Evolutionary conservation across 805 yeast genomes (phyloP).

Genomic region (Geotrichum ghanense): DNA sequence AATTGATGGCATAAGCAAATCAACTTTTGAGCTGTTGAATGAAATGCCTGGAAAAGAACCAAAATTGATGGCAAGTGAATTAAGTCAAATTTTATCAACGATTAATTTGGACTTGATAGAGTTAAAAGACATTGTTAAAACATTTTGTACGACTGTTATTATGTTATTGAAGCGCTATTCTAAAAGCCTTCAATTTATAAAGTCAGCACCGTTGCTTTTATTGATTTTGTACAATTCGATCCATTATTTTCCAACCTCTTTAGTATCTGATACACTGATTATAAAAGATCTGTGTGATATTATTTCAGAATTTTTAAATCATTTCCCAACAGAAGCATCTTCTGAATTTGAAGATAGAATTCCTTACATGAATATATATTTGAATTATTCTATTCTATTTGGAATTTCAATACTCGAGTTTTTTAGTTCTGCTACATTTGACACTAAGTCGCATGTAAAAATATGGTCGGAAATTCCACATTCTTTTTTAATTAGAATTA

Average conservation of each 20-base stretch:
- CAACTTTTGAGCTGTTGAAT: not conserved
- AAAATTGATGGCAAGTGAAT: not conserved
- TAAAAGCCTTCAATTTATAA: not conserved
- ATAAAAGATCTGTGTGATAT: not conserved
- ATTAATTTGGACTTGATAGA: not conserved
- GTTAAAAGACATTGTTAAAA: not conserved
- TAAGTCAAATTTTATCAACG: not conserved
- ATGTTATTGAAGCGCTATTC: not conserved
- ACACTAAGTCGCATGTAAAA: not conserved
- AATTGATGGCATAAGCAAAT: not conserved
- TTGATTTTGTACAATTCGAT: not conserved
- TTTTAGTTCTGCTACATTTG: not conserved
- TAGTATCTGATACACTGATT: not conserved
- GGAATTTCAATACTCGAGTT: not conserved
- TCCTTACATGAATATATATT: not conserved
- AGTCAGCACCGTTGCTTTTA: not conserved
- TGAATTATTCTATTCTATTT: not conserved
- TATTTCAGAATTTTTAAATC: not conserved
- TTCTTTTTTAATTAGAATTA: not conserved
- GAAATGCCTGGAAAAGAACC: not conserved
- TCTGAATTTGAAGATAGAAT: too few relatives aligned
- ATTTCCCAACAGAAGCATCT: not conserved
- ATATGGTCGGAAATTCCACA: not conserved
- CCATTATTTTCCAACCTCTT: not conserved
- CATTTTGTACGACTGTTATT: not conserved